Conservation (phyloP, 163 green algal genomes). For the Prototheca wickerhamii region DNA sequence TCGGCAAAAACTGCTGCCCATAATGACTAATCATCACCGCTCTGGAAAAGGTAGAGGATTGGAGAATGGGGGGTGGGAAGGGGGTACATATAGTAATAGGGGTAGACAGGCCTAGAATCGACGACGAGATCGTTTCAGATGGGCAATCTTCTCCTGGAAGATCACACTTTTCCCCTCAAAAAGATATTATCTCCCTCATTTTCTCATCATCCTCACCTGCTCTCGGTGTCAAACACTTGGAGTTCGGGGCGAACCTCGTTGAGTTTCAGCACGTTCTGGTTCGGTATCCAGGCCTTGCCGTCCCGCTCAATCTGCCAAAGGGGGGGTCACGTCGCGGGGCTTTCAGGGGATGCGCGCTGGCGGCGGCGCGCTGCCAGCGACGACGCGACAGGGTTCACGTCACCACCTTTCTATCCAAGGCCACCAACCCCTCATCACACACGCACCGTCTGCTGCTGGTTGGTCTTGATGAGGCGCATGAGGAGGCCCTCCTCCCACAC, state of each 20-base stretch:
- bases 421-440: background rate
- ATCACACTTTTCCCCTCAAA: background rate
- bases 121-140: background rate
- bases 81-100: background rate
- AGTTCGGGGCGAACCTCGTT: slow-evolving; percentile 53
- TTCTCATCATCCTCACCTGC: slow-evolving; percentile 28
- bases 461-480: slow-evolving; percentile 42
- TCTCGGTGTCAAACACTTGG: slow-evolving; percentile 44
- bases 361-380: background rate
- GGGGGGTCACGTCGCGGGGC: background rate
- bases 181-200: background rate
- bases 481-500: slow-evolving; percentile 56
- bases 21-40: slow-evolving; percentile 43
- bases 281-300: slow-evolving; percentile 27
- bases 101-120: background rate
- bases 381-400: background rate
- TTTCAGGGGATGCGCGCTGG: background rate
- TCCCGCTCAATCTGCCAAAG: slow-evolving; percentile 6
- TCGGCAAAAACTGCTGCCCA: slow-evolving; percentile 40
- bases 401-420: background rate
- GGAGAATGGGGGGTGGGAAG: background rate
- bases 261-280: slow-evolving; percentile 38
- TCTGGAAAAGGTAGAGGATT: background rate
- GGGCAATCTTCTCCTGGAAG: no score
- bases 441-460: slow-evolving; percentile 21